Base-by-base conservation (phyloP, 139 green algal genomes). In the Chlamydomonas incerta region DNA sequence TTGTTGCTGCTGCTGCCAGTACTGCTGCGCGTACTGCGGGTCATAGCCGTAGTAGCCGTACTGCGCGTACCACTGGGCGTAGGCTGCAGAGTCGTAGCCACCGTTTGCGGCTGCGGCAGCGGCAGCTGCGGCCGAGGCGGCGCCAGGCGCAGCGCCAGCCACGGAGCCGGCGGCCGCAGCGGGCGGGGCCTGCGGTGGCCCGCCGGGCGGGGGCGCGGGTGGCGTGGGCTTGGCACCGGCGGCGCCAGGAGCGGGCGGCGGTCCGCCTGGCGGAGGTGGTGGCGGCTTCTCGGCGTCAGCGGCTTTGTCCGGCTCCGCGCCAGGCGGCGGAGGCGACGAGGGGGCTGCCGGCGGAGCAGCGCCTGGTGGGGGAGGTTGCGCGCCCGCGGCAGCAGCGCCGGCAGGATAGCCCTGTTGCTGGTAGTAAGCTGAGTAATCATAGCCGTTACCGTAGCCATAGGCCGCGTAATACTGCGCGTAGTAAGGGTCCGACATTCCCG, bases 1-100 rank as follows among this genome's bases (percentile, higher is more conserved):
- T 3, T 72, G 58, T n/a, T 72, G 63, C 11, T 81, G 57, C 52
- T 82, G 60, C 33, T 85, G 76, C 62, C 63, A 37, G 15, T 73
- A 62, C 58, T 58, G 72, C 23, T 82, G 71, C 0, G 60, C 41
- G 31, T 83, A 58, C 46, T 75, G 65, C 21, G 71, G 63, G 23
- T 83, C 77, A 34, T 83, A 83, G 5, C 77, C 77, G 26, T 41
- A 46, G 20, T 83, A 83, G 37, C 79, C 63, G 50, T 85, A 85
- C 10, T 75, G 79, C 31, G 65, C 65, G 26, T 85, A 85, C 79
- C 79, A 85, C 28, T 75, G 66, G 21, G 66, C 66, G 31, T 85
- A 85, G 10, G 72, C 72, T 33, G 70, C 67, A 4, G 74, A 62
- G 46, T 85, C 65, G n/a, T 83, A 71, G 63, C 63, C 26, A 33